phyloP scores from a whole-genome alignment of 345 rosid genomes.

The Capsella bursapastoris region DNA sequence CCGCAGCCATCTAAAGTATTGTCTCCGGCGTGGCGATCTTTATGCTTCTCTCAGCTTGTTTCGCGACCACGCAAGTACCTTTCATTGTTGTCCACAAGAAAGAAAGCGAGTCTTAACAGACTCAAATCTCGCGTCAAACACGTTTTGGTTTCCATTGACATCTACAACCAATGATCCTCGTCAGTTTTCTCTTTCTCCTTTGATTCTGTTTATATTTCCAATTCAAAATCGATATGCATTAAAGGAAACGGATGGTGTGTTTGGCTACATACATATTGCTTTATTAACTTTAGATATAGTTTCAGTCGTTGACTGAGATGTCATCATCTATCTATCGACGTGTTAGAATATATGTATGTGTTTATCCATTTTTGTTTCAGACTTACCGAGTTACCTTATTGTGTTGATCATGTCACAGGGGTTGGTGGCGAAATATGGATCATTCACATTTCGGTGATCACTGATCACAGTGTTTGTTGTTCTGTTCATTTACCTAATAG shows the following conservation, averaged over 20 bases:
- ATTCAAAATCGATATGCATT: neutral
- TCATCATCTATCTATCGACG: too few relatives aligned
- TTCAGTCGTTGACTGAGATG: too few relatives aligned
- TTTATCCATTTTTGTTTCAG: too few relatives aligned
- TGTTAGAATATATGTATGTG: too few relatives aligned
- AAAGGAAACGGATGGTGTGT: neutral
- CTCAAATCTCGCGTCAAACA: conserved; percentile 81
- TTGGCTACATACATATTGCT: too few relatives aligned
- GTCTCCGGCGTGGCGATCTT: conserved; percentile 42
- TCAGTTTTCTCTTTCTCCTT: conserved; percentile 46
- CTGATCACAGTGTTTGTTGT: conserved; percentile 43
- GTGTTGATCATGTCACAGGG: conserved; percentile 55
- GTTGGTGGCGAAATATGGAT: conserved; percentile 71
- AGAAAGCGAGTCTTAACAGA: neutral
- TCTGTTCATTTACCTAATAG: conserved; percentile 63
- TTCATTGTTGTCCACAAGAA: conserved; percentile 56
- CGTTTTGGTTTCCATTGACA: conserved; percentile 76
- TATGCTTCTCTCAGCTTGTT: conserved; percentile 43
- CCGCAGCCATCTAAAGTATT: conserved; percentile 27
- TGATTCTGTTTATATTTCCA: neutral
- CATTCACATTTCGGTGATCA: conserved; percentile 69
- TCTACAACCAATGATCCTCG: conserved; percentile 89
- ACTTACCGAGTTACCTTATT: too few relatives aligned
- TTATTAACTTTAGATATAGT: too few relatives aligned
- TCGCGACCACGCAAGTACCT: conserved; percentile 66